Evolutionary conservation across 192 early-diverging fungal species (phyloP).

Genomic region (Cetraspora pellucida): DNA sequence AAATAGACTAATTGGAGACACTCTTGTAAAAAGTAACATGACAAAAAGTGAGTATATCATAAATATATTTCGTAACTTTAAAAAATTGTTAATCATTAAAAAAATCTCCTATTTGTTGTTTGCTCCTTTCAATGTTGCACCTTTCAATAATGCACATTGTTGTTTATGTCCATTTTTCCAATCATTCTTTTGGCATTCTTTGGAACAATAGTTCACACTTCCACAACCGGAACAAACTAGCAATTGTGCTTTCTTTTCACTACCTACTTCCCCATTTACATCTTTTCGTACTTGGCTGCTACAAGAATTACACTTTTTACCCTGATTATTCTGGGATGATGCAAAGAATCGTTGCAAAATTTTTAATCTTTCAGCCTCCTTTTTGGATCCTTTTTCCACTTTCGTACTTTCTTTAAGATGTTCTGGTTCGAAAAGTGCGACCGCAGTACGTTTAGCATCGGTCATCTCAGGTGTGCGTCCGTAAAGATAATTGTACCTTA

Average conservation of each 20-base stretch:
- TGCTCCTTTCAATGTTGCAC: neutral
- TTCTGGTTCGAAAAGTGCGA: slow-evolving; percentile 42
- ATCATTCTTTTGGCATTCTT: slow-evolving; percentile 62
- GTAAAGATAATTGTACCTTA: slow-evolving; percentile 56
- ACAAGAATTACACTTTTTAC: slow-evolving; percentile 41
- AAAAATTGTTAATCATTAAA: neutral
- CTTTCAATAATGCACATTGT: slow-evolving; percentile 35
- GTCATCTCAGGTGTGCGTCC: slow-evolving; percentile 51
- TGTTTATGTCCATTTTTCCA: slow-evolving; percentile 56
- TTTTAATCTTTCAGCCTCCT: slow-evolving; percentile 20
- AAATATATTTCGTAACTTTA: neutral
- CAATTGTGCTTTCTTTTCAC: slow-evolving; percentile 37
- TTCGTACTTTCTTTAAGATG: neutral
- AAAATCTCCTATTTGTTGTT: neutral
- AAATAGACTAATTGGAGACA: neutral
- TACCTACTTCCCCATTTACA: slow-evolving; percentile 22
- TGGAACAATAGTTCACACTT: slow-evolving; percentile 59
- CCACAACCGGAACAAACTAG: slow-evolving; percentile 57
- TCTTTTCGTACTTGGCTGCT: slow-evolving; percentile 36
- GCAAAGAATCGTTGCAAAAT: slow-evolving; percentile 38
- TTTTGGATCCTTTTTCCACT: slow-evolving; percentile 24
- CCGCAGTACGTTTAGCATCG: slow-evolving; percentile 55
- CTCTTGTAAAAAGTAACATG: no score
- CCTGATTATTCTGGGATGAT: slow-evolving; percentile 13
- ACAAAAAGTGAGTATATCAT: neutral